Evolutionary conservation across 164 flowering plant genomes (phyloP).

Genomic region (Platanus orientalis): DNA sequence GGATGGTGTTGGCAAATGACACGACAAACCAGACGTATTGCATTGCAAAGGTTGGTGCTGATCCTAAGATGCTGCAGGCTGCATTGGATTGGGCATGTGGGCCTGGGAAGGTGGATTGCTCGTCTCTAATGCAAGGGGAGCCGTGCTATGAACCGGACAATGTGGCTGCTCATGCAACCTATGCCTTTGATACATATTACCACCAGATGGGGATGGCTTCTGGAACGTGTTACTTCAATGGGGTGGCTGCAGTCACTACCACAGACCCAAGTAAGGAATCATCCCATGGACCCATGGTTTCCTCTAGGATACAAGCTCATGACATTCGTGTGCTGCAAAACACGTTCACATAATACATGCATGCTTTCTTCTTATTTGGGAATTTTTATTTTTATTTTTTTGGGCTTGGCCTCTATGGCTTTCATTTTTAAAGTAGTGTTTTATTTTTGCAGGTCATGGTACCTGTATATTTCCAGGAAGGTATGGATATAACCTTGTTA

Average conservation of each 20-base stretch:
- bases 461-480: slow-evolving; percentile 76
- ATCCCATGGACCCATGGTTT: neutral
- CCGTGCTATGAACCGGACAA: slow-evolving; percentile 81
- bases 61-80: slow-evolving; percentile 78
- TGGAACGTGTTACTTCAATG: slow-evolving; percentile 80
- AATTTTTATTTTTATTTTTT: too few relatives aligned
- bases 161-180: slow-evolving; percentile 66
- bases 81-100: slow-evolving; percentile 97
- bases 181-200: slow-evolving; percentile 81
- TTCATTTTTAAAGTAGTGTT: slow-evolving; percentile 12
- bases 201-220: slow-evolving; percentile 58
- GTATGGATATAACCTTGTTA: slow-evolving; percentile 24
- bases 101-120: slow-evolving; percentile 83
- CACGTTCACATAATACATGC: neutral
- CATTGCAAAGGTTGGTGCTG: slow-evolving; percentile 59
- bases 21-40: slow-evolving; percentile 82
- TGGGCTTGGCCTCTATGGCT: neutral
- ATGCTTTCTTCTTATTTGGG: neutral
- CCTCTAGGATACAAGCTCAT: neutral
- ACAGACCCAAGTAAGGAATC: slow-evolving; percentile 73
- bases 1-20: slow-evolving; percentile 73
- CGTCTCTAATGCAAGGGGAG: slow-evolving; percentile 63
- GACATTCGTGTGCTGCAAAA: too few relatives aligned
- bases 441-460: slow-evolving; percentile 61
- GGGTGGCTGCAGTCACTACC: slow-evolving; percentile 76